A percentile compares a stretch with the other conserved stretches of the same genome.
Evolutionary conservation across 1,139 yeast species (phyloP).

Genomic region (Taphrina wiesneri): DNA sequence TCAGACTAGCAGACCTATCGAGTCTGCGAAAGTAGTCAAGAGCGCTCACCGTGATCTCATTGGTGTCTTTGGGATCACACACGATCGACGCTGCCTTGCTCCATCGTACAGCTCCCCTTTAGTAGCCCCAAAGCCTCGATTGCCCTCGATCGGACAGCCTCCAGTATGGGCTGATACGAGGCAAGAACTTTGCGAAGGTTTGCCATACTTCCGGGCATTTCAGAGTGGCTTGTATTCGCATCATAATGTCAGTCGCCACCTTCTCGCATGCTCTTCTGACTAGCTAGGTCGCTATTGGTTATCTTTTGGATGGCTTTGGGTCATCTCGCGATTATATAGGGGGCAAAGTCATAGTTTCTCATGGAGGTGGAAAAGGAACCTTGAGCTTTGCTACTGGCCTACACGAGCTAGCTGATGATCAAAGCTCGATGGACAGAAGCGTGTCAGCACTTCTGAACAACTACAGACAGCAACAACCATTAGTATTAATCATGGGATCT

Average conservation of each 20-base stretch:
- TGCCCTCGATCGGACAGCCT: not conserved
- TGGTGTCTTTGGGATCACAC: too few species aligned
- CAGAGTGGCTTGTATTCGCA: conserved; percentile 11
- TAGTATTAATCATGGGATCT: conserved; percentile 29
- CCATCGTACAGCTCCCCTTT: not conserved
- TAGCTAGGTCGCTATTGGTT: conserved; percentile 28
- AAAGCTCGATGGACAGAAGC: not conserved
- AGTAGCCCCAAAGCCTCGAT: not conserved
- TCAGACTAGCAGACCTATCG: not conserved
- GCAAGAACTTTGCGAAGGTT: conserved; percentile 35
- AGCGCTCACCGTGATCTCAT: too few species aligned
- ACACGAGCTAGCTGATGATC: conserved; percentile 8
- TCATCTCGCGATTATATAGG: conserved; percentile 30
- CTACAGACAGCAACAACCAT: conserved; percentile 13
- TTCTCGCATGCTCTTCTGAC: not conserved
- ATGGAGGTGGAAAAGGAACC: conserved; percentile 12
- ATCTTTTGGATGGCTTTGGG: conserved; percentile 30
- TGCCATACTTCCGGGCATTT: conserved; percentile 28
- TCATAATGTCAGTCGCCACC: not conserved
- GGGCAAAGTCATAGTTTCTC: conserved; percentile 18
- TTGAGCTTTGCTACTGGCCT: not conserved
- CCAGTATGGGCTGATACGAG: conserved; percentile 17
- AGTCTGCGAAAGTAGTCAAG: too few species aligned
- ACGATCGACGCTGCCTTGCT: too few species aligned
- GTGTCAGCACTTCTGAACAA: conserved; percentile 24